Conservation (phyloP, 1,139 yeast species). For the Petasospora fabianii region DNA sequence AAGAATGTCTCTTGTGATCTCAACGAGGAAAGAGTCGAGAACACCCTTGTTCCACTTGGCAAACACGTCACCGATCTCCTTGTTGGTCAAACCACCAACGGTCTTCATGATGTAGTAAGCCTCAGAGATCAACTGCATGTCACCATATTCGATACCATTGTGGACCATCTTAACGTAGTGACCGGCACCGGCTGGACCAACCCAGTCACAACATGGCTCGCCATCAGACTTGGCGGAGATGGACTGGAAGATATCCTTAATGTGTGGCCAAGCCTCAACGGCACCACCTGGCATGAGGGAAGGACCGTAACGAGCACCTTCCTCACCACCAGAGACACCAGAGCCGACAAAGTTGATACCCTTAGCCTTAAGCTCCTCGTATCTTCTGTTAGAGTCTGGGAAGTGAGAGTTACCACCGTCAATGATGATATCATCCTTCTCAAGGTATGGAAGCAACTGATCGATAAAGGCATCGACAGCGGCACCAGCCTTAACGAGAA, state of each 20-base stretch:
- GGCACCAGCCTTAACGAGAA: constrained; percentile 93
- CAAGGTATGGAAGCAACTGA: constrained; percentile 86
- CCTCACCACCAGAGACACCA: constrained; percentile 99
- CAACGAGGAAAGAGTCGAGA: constrained; percentile 93
- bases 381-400: constrained; percentile 98
- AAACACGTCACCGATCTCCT: constrained; percentile 93
- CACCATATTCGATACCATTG: constrained; percentile 99
- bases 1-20: constrained; percentile 93
- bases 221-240: constrained; percentile 96
- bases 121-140: constrained; percentile 98
- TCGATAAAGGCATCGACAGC: constrained; percentile 92
- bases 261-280: constrained; percentile 97
- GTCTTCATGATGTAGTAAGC: constrained; percentile 96
- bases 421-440: constrained; percentile 95
- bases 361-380: constrained; percentile 78
- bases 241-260: constrained; percentile 93
- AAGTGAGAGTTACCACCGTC: constrained; percentile 99
- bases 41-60: constrained; percentile 96
- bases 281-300: constrained; percentile 99
- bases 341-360: constrained; percentile 95
- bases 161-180: constrained; percentile 99
- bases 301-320: constrained; percentile 99
- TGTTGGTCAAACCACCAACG: constrained; percentile 83
- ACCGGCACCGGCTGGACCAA: constrained; percentile 98
- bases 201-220: constrained; percentile 99